Conservation (phyloP, 371 early-diverging fungal genomes). For the Mucor velutinosus region DNA sequence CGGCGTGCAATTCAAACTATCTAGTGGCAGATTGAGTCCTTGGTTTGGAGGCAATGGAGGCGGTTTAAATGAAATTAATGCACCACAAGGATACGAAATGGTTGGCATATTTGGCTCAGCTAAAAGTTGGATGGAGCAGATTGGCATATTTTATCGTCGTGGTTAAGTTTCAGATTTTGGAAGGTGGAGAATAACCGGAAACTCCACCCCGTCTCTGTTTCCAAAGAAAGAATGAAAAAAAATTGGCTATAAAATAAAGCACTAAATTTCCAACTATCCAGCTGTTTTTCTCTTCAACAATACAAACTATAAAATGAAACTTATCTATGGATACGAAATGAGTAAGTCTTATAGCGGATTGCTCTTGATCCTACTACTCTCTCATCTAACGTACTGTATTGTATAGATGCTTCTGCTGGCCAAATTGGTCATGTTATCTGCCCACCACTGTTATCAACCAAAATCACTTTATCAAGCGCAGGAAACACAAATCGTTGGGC, state of each 20-base stretch:
- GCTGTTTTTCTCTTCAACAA: neutral
- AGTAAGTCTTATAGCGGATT: neutral
- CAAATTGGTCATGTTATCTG: conserved; percentile 38
- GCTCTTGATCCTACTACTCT: neutral
- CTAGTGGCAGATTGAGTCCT: conserved; percentile 43
- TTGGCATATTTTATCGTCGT: conserved; percentile 38
- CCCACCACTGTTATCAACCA: conserved; percentile 42
- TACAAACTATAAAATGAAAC: conserved; percentile 20
- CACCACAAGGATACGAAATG: conserved; percentile 50
- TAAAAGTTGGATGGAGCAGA: conserved; percentile 52
- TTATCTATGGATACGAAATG: conserved; percentile 51
- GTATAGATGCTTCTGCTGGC: conserved; percentile 17
- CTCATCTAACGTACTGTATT: neutral
- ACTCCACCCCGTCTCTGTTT: neutral
- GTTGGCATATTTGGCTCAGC: conserved; percentile 58
- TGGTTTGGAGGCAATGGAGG: conserved; percentile 69
- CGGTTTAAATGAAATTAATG: conserved; percentile 31
- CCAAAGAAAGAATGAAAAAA: neutral
- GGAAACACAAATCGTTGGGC: conserved; percentile 44
- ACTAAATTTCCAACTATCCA: neutral
- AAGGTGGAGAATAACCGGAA: conserved; percentile 12
- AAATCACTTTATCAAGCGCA: conserved; percentile 42
- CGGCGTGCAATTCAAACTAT: conserved; percentile 57
- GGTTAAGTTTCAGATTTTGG: conserved; percentile 7
- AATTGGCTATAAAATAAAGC: neutral